These are phyloP conservation scores for Coemansia sp. DNA, from an alignment of 192 early-diverging fungal genomes.

Conservation along the genomic window DNA sequence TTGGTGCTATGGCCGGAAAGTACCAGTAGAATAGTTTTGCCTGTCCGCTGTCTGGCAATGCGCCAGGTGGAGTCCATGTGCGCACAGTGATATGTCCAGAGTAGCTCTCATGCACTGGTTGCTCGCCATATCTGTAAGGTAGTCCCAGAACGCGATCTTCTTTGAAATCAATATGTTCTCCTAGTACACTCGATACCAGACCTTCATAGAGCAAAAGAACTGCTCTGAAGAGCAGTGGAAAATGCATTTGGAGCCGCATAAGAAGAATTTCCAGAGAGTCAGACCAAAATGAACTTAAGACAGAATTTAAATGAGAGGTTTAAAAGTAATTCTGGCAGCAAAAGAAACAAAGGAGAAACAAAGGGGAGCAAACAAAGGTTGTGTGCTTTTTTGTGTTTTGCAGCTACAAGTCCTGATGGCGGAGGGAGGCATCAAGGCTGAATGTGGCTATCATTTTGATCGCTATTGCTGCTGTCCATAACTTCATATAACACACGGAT, in stretches of 20 bases:
- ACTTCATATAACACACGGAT: conserved; percentile 68
- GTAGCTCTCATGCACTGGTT: conserved; percentile 61
- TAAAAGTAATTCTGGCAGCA: background rate
- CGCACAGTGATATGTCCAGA: conserved; percentile 61
- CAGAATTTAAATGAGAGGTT: background rate
- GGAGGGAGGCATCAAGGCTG: too few relatives aligned
- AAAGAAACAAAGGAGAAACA: background rate
- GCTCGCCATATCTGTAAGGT: conserved; percentile 52
- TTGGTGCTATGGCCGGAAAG: conserved; percentile 69
- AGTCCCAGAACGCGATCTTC: conserved; percentile 39
- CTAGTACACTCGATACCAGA: background rate
- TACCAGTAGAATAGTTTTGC: conserved; percentile 72
- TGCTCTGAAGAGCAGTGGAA: background rate
- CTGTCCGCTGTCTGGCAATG: conserved; percentile 23
- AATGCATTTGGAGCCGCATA: background rate
- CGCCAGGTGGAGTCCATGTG: conserved; percentile 45
- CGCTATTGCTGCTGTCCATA: conserved; percentile 35
- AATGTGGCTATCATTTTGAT: background rate
- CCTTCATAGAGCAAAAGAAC: background rate
- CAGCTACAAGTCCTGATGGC: too few relatives aligned
- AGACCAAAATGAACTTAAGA: background rate
- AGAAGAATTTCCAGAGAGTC: background rate
- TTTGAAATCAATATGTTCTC: conserved; percentile 3
- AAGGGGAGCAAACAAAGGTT: conserved; percentile 12
- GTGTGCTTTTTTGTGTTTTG: background rate